Conservation (phyloP, 768 basidiomycete genomes). For the Kwoniella pini region DNA sequence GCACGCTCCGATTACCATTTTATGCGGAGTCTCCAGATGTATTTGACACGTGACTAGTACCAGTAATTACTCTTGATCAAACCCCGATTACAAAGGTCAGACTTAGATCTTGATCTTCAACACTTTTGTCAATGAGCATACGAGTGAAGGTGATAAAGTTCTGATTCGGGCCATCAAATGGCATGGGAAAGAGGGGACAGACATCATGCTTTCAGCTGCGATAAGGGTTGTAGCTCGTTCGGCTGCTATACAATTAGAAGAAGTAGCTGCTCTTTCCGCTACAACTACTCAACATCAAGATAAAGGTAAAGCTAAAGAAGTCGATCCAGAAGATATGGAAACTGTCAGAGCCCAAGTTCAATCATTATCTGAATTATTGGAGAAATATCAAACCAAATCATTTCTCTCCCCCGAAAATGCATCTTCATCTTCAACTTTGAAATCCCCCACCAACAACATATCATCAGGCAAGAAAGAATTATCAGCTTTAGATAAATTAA, state of each 20-base stretch:
- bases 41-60: too few relatives aligned
- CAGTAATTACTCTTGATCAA: too few relatives aligned
- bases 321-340: constrained; percentile 5
- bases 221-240: constrained; percentile 40
- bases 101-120: too few relatives aligned
- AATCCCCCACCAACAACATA: background rate
- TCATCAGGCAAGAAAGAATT: background rate
- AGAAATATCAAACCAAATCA: background rate
- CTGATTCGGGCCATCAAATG: too few relatives aligned
- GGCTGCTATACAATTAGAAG: constrained; percentile 47
- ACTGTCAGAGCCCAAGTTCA: background rate
- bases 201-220: constrained; percentile 38
- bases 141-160: too few relatives aligned
- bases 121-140: too few relatives aligned
- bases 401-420: background rate
- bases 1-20: constrained; percentile 1
- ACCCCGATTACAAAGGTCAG: too few relatives aligned
- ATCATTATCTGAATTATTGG: constrained; percentile 1
- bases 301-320: constrained; percentile 7
- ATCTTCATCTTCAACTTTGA: background rate
- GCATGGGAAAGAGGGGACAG: too few relatives aligned
- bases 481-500: constrained; percentile 9
- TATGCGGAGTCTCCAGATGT: background rate
- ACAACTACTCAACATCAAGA: background rate
- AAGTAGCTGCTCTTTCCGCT: constrained; percentile 29